Percentiles rank a stretch among this genome's conserved stretches.
These are phyloP conservation scores for Rubia yunnanensis DNA, from an alignment of 257 asterid species.

Conservation along the genomic window DNA sequence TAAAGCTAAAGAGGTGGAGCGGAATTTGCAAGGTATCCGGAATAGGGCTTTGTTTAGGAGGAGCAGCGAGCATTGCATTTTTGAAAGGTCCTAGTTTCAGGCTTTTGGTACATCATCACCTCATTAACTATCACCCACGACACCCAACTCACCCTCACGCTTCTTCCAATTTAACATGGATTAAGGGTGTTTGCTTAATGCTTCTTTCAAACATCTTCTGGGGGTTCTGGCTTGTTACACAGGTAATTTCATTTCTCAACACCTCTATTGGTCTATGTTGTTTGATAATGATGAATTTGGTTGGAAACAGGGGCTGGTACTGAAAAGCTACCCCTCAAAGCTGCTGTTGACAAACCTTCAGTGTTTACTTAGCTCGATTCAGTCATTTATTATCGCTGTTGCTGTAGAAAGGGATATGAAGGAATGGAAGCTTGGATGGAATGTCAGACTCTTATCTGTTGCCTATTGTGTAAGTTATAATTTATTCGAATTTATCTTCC, in stretches of 20 bases:
- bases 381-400: slow-evolving; percentile 52
- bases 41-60: slow-evolving; percentile 46
- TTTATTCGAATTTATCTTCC: background rate
- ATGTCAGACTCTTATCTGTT: slow-evolving; percentile 47
- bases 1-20: slow-evolving; percentile 33
- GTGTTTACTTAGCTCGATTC: slow-evolving; percentile 59
- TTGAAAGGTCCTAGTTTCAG: slow-evolving; percentile 54
- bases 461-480: slow-evolving; percentile 57
- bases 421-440: slow-evolving; percentile 70
- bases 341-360: slow-evolving; percentile 56
- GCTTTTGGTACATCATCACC: slow-evolving; percentile 49
- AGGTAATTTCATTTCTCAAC: slow-evolving; percentile 36
- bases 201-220: slow-evolving; percentile 52
- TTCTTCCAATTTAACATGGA: slow-evolving; percentile 45
- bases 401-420: slow-evolving; percentile 48
- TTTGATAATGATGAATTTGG: background rate
- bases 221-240: slow-evolving; percentile 73
- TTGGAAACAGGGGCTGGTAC: slow-evolving; percentile 34
- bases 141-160: slow-evolving; percentile 11
- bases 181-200: slow-evolving; percentile 64
- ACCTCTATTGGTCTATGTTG: too few relatives aligned
- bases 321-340: slow-evolving; percentile 68
- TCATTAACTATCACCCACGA: slow-evolving; percentile 35
- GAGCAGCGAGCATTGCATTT: slow-evolving; percentile 66
- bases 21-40: slow-evolving; percentile 61